Base-by-base conservation (phyloP, 148 eudicot genomes). In the Nepenthes mirabilis region DNA sequence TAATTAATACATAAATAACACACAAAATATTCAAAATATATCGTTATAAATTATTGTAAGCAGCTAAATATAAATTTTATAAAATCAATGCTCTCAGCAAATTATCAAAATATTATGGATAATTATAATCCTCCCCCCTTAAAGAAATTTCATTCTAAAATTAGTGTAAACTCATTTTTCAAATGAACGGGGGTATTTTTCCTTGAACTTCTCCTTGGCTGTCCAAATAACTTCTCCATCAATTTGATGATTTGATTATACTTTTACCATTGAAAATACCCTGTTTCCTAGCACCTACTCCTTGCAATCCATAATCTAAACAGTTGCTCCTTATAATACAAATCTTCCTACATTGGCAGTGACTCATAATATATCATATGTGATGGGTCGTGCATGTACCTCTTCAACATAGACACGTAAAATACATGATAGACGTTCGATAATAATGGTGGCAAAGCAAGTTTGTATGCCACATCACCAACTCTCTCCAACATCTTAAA, bases 281-380 rank as follows among this genome's bases (percentile, higher is more conserved):
- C 36, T 62, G 34, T 1, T 12, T 11, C 33, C 1, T 6, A 54
- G 34, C 1, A 13, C 12, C 33, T 61, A 9, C 7, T 12, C 55
- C 5, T 3, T 14, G 1, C 14, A 9, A 13, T 55, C 71, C 3
- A 61, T 1, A n/a, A 68, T 55, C 32, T 35, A 1, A 1, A 60
- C 1, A 1, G 71, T 4, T 10, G 4, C 14, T 68, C 55, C 6
- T 60, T 11, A 55, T 60, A 68, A 14, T 45, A 12, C 13, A 68
- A 1, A 43, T 43, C 36, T 1, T 45, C 37, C 2, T 54, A 10
- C 0, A 60, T 3, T 1, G 43, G 11, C 7, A 68, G 3, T 2
- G 54, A 32, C 6, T 54, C 56, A 34, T 43, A 55, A 13, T 23
- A 10, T 2, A 59, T 9, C 2, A 60, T 47, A 23, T 60, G 37